Base-by-base conservation (phyloP, 1,139 yeast genomes). In the Spencermartinsiella ligniputridi region DNA sequence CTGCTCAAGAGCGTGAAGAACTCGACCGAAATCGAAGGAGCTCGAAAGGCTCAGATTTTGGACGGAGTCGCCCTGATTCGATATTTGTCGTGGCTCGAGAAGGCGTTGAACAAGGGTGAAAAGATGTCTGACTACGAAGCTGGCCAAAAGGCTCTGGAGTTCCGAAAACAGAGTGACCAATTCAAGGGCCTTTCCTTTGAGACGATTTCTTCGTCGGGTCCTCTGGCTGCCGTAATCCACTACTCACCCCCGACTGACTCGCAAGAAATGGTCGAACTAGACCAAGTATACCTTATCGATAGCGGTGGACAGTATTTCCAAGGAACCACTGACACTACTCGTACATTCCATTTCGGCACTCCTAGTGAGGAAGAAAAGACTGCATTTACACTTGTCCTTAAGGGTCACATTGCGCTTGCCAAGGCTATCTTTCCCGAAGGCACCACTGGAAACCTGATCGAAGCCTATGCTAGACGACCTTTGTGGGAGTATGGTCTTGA, bases 311-410 rank as follows among this genome's bases (percentile, higher is more conserved):
- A 94, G 62, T 94, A 84, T 61, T 68, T 82, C 41, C 97, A 90
- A 52, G 99, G 98, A 29, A 92, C 98, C 1, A 92, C 98, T 1
- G 98, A 92, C 65, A 86, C 92, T 13, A 92, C 99, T 2, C 80
- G 99, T 65, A 92, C 98, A 0, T 62, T 87, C 36, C 97, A 92
- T 64, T 83, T 86, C 60, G 79, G 81, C 2, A 65, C 64, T 4
- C 97, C 97, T 21, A 65, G 79, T 0, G 63, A 64, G 3, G 88
- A 83, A 45, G 89, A 92, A 62, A 73, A 73, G 35, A 73, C 73
- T 46, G 84, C 88, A 49, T 92, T 88, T 66, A 92, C 99, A 0
- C 69, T 85, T 39, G 99, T 94, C 2, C 76, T 94, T 55, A 90
- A 92, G 70, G 98, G 98, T 6, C 88, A 90, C 57, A 72, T 94